Conservation (phyloP, 441 rosid species). For the Adansonia grandidieri region DNA sequence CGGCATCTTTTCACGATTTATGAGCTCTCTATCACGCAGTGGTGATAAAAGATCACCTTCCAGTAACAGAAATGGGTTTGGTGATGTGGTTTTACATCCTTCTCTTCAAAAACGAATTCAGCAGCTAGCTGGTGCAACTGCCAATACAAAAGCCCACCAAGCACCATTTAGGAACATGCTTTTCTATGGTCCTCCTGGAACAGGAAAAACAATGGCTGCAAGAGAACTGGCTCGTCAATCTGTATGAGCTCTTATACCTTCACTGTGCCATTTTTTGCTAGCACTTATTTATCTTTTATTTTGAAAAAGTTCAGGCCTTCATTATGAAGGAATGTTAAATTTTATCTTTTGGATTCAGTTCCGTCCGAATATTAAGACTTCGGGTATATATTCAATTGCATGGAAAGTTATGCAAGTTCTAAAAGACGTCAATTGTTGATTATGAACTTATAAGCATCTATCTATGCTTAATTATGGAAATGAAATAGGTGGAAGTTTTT, state of each 20-base stretch:
- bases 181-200: slow-evolving; percentile 97
- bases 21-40: slow-evolving; percentile 49
- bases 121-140: slow-evolving; percentile 85
- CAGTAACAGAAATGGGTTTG: slow-evolving; percentile 71
- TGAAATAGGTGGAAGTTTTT: not conserved
- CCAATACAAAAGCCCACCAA: slow-evolving; percentile 87
- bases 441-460: not conserved
- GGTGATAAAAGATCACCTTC: slow-evolving; percentile 47
- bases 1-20: slow-evolving; percentile 55
- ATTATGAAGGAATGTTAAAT: not conserved
- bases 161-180: slow-evolving; percentile 96
- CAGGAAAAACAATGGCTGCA: slow-evolving; percentile 98
- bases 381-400: not conserved
- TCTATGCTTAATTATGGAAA: too few relatives aligned
- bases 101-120: slow-evolving; percentile 76
- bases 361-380: not conserved
- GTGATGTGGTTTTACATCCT: slow-evolving; percentile 89
- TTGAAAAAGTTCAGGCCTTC: not conserved
- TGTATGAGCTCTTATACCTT: slow-evolving; percentile 49
- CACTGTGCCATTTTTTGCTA: slow-evolving; percentile 14
- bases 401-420: not conserved
- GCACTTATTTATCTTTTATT: not conserved
- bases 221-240: slow-evolving; percentile 86
- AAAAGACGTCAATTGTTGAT: not conserved
- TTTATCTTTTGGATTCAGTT: not conserved